Evolutionary conservation across 139 green algal genomes (phyloP), one percentile per base, ranked within the genome.

Genomic region (Deuterostichococcus epilithicus): DNA sequence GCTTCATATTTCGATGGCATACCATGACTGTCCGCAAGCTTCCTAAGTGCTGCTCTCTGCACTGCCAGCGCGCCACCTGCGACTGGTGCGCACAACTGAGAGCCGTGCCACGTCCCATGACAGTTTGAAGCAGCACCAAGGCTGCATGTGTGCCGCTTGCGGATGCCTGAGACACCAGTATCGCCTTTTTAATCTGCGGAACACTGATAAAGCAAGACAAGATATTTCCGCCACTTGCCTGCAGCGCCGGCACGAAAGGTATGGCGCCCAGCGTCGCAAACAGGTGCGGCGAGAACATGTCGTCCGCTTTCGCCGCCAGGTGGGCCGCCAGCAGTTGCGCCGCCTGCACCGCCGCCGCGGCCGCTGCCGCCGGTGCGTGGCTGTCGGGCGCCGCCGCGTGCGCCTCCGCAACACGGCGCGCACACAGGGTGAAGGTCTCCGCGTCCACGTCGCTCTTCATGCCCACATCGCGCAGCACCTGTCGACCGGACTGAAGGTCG

Each of bases 401-500:
- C 22, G 65, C 67, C 0, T 36, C 58, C 78, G 77, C 76, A 73
- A 91, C 68, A 28, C 78, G 73, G 35, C 80, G 65, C 28, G 81
- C 86, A 76, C 77, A 45, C 70, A 71, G 63, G 66, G 84, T 32
- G 47, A 90, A 84, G 0, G 77, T 63, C 2, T 76, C 71, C 22
- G 74, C 47, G 6, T 70, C 75, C 28, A 90, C 71, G 35, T 59
- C 42, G 58, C 38, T 18, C 45, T 72, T 60, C 65, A 90, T 71
- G 3, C 78, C 68, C 36, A 52, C 34, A 35, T 81, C 82, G 1
- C 80, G 68, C 52, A 90, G 80, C 28, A 90, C 34, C 80, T 77
- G 71, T 18, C 58, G 33, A 2, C 8, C 15, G 36, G 59, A 37
- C 68, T 2, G n/a, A 26, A 63, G 8, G 26, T 15, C 36, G 35